Evolutionary conservation across 2,329 filamentous ascomycete species (phyloP).

Genomic region (Cryphonectria radicalis): DNA sequence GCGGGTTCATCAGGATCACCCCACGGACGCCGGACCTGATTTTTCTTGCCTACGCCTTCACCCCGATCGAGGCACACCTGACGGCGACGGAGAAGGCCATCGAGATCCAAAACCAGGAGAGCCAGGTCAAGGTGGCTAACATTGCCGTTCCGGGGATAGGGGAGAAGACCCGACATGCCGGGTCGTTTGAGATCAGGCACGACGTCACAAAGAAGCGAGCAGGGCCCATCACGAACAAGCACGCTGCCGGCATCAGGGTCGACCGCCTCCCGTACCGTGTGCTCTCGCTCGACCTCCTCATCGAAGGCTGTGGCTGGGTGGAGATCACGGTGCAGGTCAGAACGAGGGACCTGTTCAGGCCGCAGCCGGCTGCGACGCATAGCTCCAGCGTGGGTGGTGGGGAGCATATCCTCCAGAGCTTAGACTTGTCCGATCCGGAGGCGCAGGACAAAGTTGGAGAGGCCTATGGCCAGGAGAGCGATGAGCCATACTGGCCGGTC

Average conservation of each 20-base stretch:
- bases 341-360: slow-evolving; percentile 50
- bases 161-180: slow-evolving; percentile 68
- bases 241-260: slow-evolving; percentile 65
- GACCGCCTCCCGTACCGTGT: slow-evolving; percentile 79
- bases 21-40: slow-evolving; percentile 67
- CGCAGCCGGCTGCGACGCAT: slow-evolving; percentile 13
- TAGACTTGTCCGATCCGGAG: slow-evolving; percentile 36
- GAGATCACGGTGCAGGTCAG: slow-evolving; percentile 85
- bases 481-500: slow-evolving; percentile 61
- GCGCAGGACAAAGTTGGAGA: slow-evolving; percentile 23
- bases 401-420: slow-evolving; percentile 33
- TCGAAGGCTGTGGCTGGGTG: slow-evolving; percentile 93
- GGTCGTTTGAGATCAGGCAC: slow-evolving; percentile 73
- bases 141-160: slow-evolving; percentile 65
- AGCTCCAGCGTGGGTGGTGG: slow-evolving; percentile 26
- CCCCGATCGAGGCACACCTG: slow-evolving; percentile 75
- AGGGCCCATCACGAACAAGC: slow-evolving; percentile 69
- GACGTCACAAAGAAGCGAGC: slow-evolving; percentile 83
- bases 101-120: slow-evolving; percentile 68
- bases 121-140: slow-evolving; percentile 62
- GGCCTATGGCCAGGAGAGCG: slow-evolving; percentile 22
- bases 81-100: slow-evolving; percentile 81
- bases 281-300: slow-evolving; percentile 79
- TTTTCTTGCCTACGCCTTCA: slow-evolving; percentile 85
- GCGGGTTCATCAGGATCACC: slow-evolving; percentile 86